These are phyloP conservation scores for Trichoderma polysporum DNA, from an alignment of 2,329 filamentous ascomycete genomes.

Conservation along the genomic window DNA sequence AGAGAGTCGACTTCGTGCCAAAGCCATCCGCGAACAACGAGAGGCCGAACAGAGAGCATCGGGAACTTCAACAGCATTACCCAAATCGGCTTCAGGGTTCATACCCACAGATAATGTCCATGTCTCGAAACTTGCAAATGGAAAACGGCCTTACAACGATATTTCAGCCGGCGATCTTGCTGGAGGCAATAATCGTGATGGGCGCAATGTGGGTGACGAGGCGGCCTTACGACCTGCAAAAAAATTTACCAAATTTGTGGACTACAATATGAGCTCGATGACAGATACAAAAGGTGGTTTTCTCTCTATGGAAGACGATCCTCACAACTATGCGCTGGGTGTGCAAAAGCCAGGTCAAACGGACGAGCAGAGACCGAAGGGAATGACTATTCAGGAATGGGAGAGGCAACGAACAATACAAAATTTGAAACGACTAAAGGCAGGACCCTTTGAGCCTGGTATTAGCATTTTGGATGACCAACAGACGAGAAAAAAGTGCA, in stretches of 20 bases:
- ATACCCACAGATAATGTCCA: conserved; percentile 66
- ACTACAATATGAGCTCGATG: conserved; percentile 98
- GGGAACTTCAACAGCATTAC: conserved; percentile 41
- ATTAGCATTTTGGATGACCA: conserved; percentile 70
- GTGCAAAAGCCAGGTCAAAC: conserved; percentile 40
- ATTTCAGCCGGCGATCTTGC: conserved; percentile 51
- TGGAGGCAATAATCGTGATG: conserved; percentile 68
- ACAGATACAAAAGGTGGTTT: conserved; percentile 97
- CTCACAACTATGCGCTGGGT: conserved; percentile 73
- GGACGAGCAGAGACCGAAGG: conserved; percentile 66
- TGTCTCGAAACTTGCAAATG: conserved; percentile 42
- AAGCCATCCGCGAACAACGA: conserved; percentile 74
- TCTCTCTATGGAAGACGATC: conserved; percentile 86
- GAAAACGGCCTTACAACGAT: conserved; percentile 69
- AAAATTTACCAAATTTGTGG: conserved; percentile 92
- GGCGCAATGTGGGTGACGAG: conserved; percentile 50
- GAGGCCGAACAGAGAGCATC: conserved; percentile 60
- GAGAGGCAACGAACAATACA: conserved; percentile 76
- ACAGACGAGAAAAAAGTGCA: conserved; percentile 69
- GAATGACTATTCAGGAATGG: conserved; percentile 92
- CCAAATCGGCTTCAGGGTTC: conserved; percentile 65
- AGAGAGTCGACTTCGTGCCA: conserved; percentile 82
- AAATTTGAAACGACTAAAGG: conserved; percentile 68
- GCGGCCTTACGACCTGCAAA: conserved; percentile 68
- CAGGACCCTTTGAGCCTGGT: conserved; percentile 84